Percentiles rank a stretch among this genome's conserved stretches.
Conservation (phyloP, 805 yeast genomes). For the Wickerhamomyces alni region DNA sequence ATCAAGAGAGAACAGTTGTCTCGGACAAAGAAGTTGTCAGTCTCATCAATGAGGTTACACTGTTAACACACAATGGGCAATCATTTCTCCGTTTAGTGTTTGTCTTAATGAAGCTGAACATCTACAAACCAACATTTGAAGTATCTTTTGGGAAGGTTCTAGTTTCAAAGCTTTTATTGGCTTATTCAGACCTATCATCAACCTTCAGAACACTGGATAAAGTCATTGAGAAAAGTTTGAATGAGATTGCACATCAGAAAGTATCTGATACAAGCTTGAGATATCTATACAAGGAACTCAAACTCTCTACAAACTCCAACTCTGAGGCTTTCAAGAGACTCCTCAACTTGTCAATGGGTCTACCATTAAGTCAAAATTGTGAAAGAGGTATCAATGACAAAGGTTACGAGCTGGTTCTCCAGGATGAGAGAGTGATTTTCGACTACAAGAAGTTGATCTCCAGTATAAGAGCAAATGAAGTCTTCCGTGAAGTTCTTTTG, state of each 20-base stretch:
- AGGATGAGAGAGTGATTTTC: conserved; percentile 16
- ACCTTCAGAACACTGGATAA: conserved; percentile 10
- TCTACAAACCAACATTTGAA: conserved; percentile 17
- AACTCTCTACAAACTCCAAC: conserved; percentile 5
- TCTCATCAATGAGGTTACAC: conserved; percentile 13
- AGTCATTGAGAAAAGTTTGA: conserved; percentile 9
- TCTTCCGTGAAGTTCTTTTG: conserved; percentile 22
- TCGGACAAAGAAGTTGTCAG: conserved; percentile 15
- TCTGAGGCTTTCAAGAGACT: conserved; percentile 22
- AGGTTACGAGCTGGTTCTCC: conserved; percentile 19
- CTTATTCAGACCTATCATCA: conserved; percentile 15
- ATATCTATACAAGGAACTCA: conserved; percentile 21
- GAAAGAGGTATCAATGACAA: conserved; percentile 18
- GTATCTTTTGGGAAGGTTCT: conserved; percentile 21
- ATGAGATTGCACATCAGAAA: conserved; percentile 19
- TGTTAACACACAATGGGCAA: conserved; percentile 1
- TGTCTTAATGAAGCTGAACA: conserved; percentile 14
- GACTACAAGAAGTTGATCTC: conserved; percentile 20
- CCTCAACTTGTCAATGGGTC: conserved; percentile 14
- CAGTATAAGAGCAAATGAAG: conserved; percentile 25
- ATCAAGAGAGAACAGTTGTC: conserved; percentile 7
- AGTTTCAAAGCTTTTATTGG: conserved; percentile 15
- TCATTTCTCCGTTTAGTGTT: conserved; percentile 8
- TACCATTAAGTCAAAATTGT: conserved; percentile 17
- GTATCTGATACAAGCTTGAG: conserved; percentile 18